Conservation (phyloP, 2,329 filamentous ascomycete genomes). For the Neopestalotiopsis sp. region DNA sequence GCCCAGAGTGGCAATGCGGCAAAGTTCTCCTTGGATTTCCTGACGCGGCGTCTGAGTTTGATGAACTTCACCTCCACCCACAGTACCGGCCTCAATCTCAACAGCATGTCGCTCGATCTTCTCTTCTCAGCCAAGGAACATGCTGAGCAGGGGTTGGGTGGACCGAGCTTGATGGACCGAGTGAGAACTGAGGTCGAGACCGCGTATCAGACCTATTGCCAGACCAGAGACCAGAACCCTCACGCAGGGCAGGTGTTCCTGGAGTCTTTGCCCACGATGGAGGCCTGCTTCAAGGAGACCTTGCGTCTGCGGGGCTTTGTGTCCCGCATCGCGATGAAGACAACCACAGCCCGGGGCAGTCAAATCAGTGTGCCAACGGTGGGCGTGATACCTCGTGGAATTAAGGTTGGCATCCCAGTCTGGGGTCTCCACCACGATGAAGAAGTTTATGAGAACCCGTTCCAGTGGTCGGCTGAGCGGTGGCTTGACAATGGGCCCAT, state of each 20-base stretch:
- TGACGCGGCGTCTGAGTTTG: background rate
- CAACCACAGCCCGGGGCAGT: background rate
- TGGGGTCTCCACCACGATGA: constrained; percentile 3
- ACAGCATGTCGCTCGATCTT: background rate
- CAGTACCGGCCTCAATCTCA: background rate
- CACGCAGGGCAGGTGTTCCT: background rate
- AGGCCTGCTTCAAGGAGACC: background rate
- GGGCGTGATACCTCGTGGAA: background rate
- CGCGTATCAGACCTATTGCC: background rate
- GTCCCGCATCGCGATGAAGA: constrained; percentile 1
- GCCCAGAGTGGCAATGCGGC: constrained; percentile 1
- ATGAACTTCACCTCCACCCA: background rate
- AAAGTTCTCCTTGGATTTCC: background rate
- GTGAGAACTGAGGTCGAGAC: background rate
- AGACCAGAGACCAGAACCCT: background rate
- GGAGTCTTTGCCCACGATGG: background rate
- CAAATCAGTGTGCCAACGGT: background rate
- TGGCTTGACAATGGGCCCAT: constrained; percentile 5
- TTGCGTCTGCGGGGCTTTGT: background rate
- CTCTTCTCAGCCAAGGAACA: constrained; percentile 2
- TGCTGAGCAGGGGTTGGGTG: constrained; percentile 1
- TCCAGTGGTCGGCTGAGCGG: background rate
- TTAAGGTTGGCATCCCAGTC: background rate
- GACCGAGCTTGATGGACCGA: background rate
- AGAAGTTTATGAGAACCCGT: background rate